Conservation (phyloP, 495 filamentous ascomycete species). For the Daldinia childiae region DNA sequence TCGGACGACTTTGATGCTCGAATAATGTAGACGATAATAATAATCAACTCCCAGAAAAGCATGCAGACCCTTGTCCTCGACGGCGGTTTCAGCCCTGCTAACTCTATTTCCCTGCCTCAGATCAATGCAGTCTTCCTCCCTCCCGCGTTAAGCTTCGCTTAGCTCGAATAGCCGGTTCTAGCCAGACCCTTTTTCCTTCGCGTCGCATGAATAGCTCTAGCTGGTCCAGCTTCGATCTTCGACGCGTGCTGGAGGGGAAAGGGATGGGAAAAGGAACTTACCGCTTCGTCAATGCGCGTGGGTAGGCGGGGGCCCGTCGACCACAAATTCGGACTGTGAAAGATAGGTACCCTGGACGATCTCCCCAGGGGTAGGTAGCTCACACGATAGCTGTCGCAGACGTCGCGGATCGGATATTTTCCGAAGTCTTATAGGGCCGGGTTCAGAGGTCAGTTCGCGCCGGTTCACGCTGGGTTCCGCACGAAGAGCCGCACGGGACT, state of each 20-base stretch:
- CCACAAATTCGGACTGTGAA: slow-evolving; percentile 10
- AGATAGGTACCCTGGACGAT: slow-evolving; percentile 9
- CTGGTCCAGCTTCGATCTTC: neutral
- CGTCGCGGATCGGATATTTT: slow-evolving; percentile 33
- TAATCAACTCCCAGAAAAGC: neutral
- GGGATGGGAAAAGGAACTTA: slow-evolving; percentile 18
- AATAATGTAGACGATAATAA: slow-evolving; percentile 15
- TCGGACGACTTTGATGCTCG: slow-evolving; percentile 6
- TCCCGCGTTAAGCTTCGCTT: slow-evolving; percentile 17
- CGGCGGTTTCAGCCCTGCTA: slow-evolving; percentile 40
- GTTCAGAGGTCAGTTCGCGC: too few species aligned
- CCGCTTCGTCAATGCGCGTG: slow-evolving; percentile 23
- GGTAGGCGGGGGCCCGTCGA: neutral
- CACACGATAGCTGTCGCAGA: slow-evolving; percentile 35
- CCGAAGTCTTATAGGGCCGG: slow-evolving; percentile 8
- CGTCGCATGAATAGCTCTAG: neutral
- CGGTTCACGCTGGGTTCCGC: neutral
- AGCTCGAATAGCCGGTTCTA: slow-evolving; percentile 10
- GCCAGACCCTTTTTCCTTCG: slow-evolving; percentile 12
- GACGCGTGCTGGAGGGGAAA: neutral
- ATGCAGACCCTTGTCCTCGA: slow-evolving; percentile 7
- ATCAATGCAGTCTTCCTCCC: slow-evolving; percentile 25
- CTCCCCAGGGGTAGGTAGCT: slow-evolving; percentile 16
- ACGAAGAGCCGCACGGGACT: neutral
- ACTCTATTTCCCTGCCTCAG: slow-evolving; percentile 25